Evolutionary conservation across 2,329 filamentous ascomycete genomes (phyloP).

Genomic region (Aspergillus hortae): DNA sequence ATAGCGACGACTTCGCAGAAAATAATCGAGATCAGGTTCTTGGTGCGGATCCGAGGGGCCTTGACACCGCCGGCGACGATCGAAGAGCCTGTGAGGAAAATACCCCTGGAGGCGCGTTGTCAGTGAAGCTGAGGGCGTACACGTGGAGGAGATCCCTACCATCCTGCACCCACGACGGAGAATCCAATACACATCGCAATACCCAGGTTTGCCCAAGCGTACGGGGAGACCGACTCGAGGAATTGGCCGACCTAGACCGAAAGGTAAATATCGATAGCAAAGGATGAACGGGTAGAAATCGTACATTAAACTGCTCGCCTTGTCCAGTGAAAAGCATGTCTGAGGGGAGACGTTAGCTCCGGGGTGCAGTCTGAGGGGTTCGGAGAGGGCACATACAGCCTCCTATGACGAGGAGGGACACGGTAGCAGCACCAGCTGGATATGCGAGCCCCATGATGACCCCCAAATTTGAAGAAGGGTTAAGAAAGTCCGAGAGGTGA

Average conservation of each 20-base stretch:
- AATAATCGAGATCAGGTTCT: conserved; percentile 99
- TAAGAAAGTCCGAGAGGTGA: conserved; percentile 17
- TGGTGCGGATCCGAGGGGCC: conserved; percentile 95
- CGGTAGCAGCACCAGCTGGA: conserved; percentile 64
- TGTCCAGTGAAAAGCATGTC: conserved; percentile 98
- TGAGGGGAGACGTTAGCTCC: conserved; percentile 39
- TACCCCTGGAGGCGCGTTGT: conserved; percentile 66
- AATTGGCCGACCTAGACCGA: conserved; percentile 75
- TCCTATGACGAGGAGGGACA: conserved; percentile 69
- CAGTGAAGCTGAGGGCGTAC: neutral
- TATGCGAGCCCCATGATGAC: conserved; percentile 68
- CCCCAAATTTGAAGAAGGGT: conserved; percentile 17
- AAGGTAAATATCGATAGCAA: conserved; percentile 12
- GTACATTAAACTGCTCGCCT: conserved; percentile 91
- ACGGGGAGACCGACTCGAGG: conserved; percentile 89
- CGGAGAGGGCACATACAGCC: conserved; percentile 59
- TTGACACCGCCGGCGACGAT: conserved; percentile 96
- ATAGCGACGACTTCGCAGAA: conserved; percentile 99
- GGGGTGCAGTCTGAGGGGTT: conserved; percentile 9
- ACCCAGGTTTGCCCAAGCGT: conserved; percentile 86
- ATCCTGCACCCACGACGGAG: conserved; percentile 95
- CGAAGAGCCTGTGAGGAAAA: conserved; percentile 96
- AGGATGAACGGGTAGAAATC: conserved; percentile 25
- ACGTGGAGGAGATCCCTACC: conserved; percentile 52
- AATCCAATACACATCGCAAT: conserved; percentile 93